Evolutionary conservation across 108 stramenopile species (phyloP).

Genomic region (Skeletonema tropicum): DNA sequence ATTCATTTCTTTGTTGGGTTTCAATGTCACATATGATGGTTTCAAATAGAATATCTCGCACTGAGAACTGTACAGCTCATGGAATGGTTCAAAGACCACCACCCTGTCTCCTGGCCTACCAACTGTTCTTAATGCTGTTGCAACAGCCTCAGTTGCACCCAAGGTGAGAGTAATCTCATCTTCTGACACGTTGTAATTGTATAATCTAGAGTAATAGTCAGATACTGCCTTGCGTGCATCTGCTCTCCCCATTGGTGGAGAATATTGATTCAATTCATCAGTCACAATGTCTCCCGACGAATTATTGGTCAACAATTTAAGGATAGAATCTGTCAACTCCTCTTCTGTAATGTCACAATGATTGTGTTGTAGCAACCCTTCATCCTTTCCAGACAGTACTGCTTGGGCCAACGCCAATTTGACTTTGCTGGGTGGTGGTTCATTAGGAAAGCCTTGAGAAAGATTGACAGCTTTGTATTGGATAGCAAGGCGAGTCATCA

Average conservation of each 20-base stretch:
- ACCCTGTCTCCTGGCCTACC: constrained; percentile 70
- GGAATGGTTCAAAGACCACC: constrained; percentile 78
- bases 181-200: constrained; percentile 50
- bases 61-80: constrained; percentile 77
- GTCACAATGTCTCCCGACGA: background rate
- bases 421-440: constrained; percentile 60
- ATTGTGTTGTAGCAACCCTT: constrained; percentile 10
- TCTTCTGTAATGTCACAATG: constrained; percentile 14
- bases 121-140: constrained; percentile 64
- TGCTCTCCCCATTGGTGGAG: constrained; percentile 67
- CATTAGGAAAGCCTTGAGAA: constrained; percentile 73
- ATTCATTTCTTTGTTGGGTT: constrained; percentile 23
- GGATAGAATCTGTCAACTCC: constrained; percentile 20
- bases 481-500: constrained; percentile 71
- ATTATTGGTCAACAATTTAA: constrained; percentile 14
- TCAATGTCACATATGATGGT: constrained; percentile 60
- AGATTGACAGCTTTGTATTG: constrained; percentile 69
- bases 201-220: constrained; percentile 61
- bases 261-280: constrained; percentile 77
- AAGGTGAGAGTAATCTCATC: constrained; percentile 70
- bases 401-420: constrained; percentile 59
- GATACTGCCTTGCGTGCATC: constrained; percentile 61
- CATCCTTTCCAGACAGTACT: constrained; percentile 57
- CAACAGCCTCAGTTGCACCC: constrained; percentile 77
- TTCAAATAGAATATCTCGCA: constrained; percentile 68